These are phyloP conservation scores for Ceriops zippeliana DNA, from an alignment of 345 rosid genomes.

Conservation along the genomic window DNA sequence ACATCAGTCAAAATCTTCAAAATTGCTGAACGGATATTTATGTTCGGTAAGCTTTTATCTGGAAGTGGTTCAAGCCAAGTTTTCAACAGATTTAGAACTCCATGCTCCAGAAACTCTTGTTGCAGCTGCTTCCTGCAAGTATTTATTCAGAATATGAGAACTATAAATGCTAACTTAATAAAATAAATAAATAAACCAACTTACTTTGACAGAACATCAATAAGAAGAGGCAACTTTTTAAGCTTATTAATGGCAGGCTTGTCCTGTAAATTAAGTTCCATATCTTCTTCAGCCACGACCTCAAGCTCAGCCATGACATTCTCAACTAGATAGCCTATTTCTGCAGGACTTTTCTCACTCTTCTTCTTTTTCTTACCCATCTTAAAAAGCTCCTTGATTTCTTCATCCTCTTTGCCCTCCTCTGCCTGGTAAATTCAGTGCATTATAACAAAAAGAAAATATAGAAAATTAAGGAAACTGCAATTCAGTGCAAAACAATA, in stretches of 20 bases:
- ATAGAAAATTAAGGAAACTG: background rate
- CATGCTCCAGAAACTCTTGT: conserved; percentile 91
- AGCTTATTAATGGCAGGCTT: conserved; percentile 95
- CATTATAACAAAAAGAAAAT: background rate
- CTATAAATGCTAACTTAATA: background rate
- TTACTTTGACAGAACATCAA: conserved; percentile 92
- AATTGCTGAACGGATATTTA: conserved; percentile 89
- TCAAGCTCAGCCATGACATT: conserved; percentile 97
- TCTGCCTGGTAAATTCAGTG: conserved; percentile 54
- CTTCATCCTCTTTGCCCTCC: conserved; percentile 87
- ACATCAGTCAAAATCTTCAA: conserved; percentile 78
- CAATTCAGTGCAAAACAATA: background rate
- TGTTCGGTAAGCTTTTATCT: conserved; percentile 94
- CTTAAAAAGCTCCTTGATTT: conserved; percentile 75
- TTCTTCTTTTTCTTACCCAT: conserved; percentile 87
- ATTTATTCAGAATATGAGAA: conserved; percentile 6
- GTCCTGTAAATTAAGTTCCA: conserved; percentile 72
- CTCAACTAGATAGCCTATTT: conserved; percentile 80
- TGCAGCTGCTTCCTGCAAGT: conserved; percentile 88
- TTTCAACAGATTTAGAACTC: conserved; percentile 78
- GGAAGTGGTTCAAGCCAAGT: conserved; percentile 99
- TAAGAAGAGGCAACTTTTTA: conserved; percentile 81
- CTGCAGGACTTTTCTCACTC: conserved; percentile 84
- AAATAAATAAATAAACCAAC: conserved; percentile 21
- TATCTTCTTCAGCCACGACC: conserved; percentile 91